Base-by-base conservation (phyloP, 2,329 filamentous ascomycete genomes). In the Monosporascus ibericus region DNA sequence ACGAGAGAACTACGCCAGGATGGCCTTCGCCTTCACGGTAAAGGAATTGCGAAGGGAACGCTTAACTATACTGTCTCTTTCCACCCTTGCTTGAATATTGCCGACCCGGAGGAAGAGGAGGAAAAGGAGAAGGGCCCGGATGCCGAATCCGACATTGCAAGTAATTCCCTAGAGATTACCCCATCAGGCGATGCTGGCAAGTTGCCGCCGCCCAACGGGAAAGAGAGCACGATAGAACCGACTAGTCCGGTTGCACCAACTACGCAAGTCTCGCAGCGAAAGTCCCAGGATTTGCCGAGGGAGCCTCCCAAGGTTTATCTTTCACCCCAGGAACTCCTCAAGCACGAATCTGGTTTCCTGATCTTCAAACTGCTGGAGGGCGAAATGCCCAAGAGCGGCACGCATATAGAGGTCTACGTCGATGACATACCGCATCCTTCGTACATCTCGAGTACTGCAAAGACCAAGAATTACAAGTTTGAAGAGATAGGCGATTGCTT, bases 401-500 rank as follows among this genome's bases (percentile, higher is more conserved):
- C 84, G 30, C 86, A 90, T 56, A 76, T 99, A 22, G 91, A 99
- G 68, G 82, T 99, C 7, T 76, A 92, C 57, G 94, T 97, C 68
- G 94, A 99, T 68, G 94, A 99, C 67, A 91, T 94, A 81, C 82
- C 90, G 34, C 97, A 94, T 73, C 87, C 94, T 0, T 88, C 91
- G 1, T 97, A 96, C 67, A 79, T 82, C 2, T 95, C 91, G 11
- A 84, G 88, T 1, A 90, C 85, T 58, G 86, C 91, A 34, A 85
- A 82, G 64, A 80, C 78, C 40, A 86, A 79, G 61, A 74, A 78
- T 11, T 81, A 85, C 65, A 88, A 82, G 49, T 90, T 97, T 69
- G 89, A 94, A 61, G 94, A 99, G 71, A 91, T 92, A 64, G 92
- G 92, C 48, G 94, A 99, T 70, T 94, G 91, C 50, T 91, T 99